A percentile compares a stretch with the other conserved stretches of the same genome.
phyloP scores from a whole-genome alignment of 2,329 filamentous ascomycete genomes.

The Pestalotiopsis sp. region DNA sequence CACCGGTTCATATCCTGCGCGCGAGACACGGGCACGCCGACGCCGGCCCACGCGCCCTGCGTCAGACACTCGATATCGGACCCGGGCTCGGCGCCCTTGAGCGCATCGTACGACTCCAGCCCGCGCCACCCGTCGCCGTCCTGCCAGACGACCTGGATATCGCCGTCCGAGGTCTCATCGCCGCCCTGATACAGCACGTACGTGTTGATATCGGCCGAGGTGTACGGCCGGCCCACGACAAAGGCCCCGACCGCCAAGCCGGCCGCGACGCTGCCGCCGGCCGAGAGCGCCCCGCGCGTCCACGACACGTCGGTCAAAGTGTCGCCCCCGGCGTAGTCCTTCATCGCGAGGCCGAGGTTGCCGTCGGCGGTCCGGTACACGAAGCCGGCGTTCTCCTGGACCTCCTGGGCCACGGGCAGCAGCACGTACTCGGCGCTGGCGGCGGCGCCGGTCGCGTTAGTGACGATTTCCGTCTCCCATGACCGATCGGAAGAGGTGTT shows the following conservation, averaged over 20 bases:
- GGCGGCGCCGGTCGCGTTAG: neutral
- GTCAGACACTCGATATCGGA: conserved; percentile 28
- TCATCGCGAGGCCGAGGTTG: conserved; percentile 29
- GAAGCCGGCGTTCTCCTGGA: conserved; percentile 9
- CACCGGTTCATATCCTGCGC: conserved; percentile 28
- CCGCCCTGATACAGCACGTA: conserved; percentile 26
- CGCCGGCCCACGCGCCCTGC: conserved; percentile 17
- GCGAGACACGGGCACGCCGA: conserved; percentile 17
- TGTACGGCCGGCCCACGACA: conserved; percentile 24
- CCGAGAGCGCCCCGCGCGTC: neutral
- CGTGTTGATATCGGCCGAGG: conserved; percentile 23
- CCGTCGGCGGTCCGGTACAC: conserved; percentile 14
- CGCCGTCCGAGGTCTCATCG: conserved; percentile 3
- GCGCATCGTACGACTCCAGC: conserved; percentile 22
- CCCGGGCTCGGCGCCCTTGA: conserved; percentile 17
- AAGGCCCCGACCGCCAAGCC: conserved; percentile 24
- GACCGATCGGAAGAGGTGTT: conserved; percentile 18
- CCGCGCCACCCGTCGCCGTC: conserved; percentile 23
- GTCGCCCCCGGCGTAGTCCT: conserved; percentile 46
- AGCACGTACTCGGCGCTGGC: conserved; percentile 7
- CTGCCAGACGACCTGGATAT: conserved; percentile 27
- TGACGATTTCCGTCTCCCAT: conserved; percentile 23
- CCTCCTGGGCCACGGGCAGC: conserved; percentile 13
- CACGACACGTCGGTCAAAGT: neutral
- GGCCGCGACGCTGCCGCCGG: conserved; percentile 16